Evolutionary conservation across 352 stramenopile genomes (phyloP).

Genomic region (Phytophthora aleatoria): DNA sequence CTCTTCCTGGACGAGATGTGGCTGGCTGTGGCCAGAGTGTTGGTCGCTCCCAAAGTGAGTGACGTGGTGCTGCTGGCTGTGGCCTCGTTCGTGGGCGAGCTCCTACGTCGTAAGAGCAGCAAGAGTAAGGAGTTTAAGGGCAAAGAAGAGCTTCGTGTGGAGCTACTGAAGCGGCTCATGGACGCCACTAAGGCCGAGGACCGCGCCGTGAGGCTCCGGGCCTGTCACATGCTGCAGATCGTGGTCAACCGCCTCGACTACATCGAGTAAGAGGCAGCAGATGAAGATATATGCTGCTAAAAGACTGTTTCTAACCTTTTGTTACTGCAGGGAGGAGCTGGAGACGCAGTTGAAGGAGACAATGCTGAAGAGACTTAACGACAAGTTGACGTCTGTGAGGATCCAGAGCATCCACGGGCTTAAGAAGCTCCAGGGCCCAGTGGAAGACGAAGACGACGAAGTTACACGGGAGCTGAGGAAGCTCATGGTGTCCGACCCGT

Average conservation of each 20-base stretch:
- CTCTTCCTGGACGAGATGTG: constrained; percentile 73
- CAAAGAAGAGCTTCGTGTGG: constrained; percentile 47
- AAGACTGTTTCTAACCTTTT: constrained; percentile 3
- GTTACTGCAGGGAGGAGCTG: constrained; percentile 39
- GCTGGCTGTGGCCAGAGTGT: constrained; percentile 52
- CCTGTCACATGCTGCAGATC: constrained; percentile 68
- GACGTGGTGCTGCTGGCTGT: constrained; percentile 57
- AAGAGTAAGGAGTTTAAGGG: constrained; percentile 35
- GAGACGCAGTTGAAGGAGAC: constrained; percentile 40
- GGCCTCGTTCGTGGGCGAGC: constrained; percentile 54
- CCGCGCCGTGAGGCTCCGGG: constrained; percentile 54
- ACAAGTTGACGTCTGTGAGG: constrained; percentile 67
- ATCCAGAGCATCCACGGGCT: constrained; percentile 68
- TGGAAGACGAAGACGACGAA: constrained; percentile 41
- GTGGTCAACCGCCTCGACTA: constrained; percentile 55
- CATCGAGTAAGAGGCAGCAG: constrained; percentile 47
- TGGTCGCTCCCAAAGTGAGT: constrained; percentile 49
- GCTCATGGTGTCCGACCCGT: constrained; percentile 71
- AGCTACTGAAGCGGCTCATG: constrained; percentile 54
- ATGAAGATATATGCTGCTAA: not conserved
- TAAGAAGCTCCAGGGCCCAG: constrained; percentile 56
- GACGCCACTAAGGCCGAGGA: constrained; percentile 66
- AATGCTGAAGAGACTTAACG: constrained; percentile 57
- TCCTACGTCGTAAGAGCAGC: constrained; percentile 33
- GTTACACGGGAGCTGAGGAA: constrained; percentile 56